Base-by-base conservation (phyloP, 495 filamentous ascomycete genomes). In the Penicillium desertorum region DNA sequence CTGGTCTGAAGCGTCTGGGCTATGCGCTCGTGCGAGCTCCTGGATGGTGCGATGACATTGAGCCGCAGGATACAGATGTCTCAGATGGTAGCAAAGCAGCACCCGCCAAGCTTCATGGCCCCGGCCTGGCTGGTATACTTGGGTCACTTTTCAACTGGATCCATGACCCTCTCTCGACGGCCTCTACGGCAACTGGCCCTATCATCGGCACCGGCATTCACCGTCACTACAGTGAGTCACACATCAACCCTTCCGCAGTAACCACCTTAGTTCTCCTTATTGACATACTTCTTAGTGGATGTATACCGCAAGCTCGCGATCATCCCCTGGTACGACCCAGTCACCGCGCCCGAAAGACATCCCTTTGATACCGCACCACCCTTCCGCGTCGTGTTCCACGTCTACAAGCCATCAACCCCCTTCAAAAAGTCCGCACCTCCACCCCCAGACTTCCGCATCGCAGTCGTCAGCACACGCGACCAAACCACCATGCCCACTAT, bases 361-460 rank as follows among this genome's bases (percentile, higher is more conserved):
- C 62, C 51, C 20, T 59, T 58, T 11, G 55, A 47, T 56, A 66
- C 69, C 32, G 57, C 54, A 30, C 59, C 70, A 7, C 88, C 88
- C 19, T 94, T 88, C 78, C 79, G 80, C 43, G 74, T 93, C 44
- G 79, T 85, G 41, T 95, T 86, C 69, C 69, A 94, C 68, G 72
- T 96, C 60, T 96, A 87, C 84, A 96, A 94, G 67, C 83, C 89
- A 16, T 74, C 69, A n/a, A 79, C 82, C 0, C 70, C 77, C 2
- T 92, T 91, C 76, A 81, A 83, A 41, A 97, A 96, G 65, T 78
- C 85, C 11, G 79, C 84, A 20, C 92, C 87, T 17, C 85, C 87
- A 1, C 51, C 81, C 0, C 92, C 94, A 0, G 90, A 96, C 63
- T 97, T 93, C 70, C 83, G 84, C 37, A 79, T 98, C 41, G 84